Conservation (phyloP, 768 basidiomycete species). For the Boletus edulis region DNA sequence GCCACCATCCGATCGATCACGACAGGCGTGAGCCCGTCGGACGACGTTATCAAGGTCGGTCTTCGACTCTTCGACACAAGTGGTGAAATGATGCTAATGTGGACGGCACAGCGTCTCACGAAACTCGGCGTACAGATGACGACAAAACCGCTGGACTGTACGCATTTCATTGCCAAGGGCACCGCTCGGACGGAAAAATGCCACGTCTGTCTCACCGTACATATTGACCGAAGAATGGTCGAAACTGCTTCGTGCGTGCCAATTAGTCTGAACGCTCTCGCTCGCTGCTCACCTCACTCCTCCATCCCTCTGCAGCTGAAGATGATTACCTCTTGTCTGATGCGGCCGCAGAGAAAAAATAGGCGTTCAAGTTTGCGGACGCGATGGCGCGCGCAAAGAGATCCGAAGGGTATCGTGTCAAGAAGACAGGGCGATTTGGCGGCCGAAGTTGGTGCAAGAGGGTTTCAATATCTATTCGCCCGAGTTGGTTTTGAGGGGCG, state of each 20-base stretch:
- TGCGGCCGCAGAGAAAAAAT: constrained; percentile 59
- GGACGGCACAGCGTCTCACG: constrained; percentile 45
- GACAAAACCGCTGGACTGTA: constrained; percentile 63
- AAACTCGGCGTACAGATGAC: constrained; percentile 69
- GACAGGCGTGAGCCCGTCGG: constrained; percentile 59
- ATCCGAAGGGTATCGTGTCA: constrained; percentile 53
- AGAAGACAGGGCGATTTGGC: constrained; percentile 67
- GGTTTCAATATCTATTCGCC: constrained; percentile 61
- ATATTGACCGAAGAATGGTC: constrained; percentile 74
- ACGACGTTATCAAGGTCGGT: constrained; percentile 59
- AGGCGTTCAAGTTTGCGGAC: constrained; percentile 59
- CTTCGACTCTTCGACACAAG: not conserved
- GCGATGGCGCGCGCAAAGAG: constrained; percentile 57
- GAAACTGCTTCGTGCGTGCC: constrained; percentile 59
- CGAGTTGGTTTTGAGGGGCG: constrained; percentile 68
- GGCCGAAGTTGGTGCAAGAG: constrained; percentile 49
- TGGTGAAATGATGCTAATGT: not conserved
- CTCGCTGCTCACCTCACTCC: not conserved
- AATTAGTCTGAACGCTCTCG: not conserved
- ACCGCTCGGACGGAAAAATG: constrained; percentile 84
- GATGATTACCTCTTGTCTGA: constrained; percentile 60
- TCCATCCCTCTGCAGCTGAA: constrained; percentile 48
- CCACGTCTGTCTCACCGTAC: constrained; percentile 59
- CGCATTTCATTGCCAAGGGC: constrained; percentile 69
- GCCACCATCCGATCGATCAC: constrained; percentile 54